A percentile compares a stretch with the other conserved stretches of the same genome.
Evolutionary conservation across 1,284 basidiomycete genomes (phyloP).

Genomic region (Caloboletus inedulis): DNA sequence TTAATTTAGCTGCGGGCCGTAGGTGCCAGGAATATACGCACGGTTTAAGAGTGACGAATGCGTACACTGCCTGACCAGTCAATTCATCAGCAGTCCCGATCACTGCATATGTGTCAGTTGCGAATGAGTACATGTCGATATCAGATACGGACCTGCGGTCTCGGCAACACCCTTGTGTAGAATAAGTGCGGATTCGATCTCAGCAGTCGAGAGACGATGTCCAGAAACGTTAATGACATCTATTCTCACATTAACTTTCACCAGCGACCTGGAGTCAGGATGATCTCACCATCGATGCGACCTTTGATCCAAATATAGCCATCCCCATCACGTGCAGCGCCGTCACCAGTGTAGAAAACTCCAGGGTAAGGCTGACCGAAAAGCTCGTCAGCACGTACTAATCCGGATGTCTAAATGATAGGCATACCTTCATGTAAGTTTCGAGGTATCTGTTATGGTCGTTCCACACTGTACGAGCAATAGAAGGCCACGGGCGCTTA

Average conservation of each 20-base stretch:
- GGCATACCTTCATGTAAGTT: constrained; percentile 80
- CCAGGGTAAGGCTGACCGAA: constrained; percentile 69
- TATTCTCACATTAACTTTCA: constrained; percentile 27
- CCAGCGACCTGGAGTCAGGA: constrained; percentile 3
- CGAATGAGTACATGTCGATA: neutral
- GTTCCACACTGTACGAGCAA: constrained; percentile 90
- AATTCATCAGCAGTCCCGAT: constrained; percentile 88
- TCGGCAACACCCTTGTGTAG: constrained; percentile 94
- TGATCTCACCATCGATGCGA: constrained; percentile 83
- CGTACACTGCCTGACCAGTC: constrained; percentile 83
- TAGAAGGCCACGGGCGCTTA: constrained; percentile 90
- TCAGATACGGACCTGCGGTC: constrained; percentile 61
- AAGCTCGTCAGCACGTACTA: constrained; percentile 1
- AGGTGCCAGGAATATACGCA: constrained; percentile 32
- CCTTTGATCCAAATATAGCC: constrained; percentile 99
- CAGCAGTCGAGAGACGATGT: constrained; percentile 94
- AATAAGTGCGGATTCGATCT: constrained; percentile 96
- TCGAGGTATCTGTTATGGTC: constrained; percentile 93
- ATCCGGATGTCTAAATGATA: neutral
- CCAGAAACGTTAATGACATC: constrained; percentile 95
- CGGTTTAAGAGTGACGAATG: constrained; percentile 84
- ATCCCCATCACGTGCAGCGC: constrained; percentile 90
- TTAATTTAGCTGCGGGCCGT: neutral
- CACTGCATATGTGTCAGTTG: constrained; percentile 41
- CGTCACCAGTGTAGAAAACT: constrained; percentile 95